These are phyloP conservation scores for Medicago ruthenica DNA, from an alignment of 306 rosid genomes.

Conservation along the genomic window DNA sequence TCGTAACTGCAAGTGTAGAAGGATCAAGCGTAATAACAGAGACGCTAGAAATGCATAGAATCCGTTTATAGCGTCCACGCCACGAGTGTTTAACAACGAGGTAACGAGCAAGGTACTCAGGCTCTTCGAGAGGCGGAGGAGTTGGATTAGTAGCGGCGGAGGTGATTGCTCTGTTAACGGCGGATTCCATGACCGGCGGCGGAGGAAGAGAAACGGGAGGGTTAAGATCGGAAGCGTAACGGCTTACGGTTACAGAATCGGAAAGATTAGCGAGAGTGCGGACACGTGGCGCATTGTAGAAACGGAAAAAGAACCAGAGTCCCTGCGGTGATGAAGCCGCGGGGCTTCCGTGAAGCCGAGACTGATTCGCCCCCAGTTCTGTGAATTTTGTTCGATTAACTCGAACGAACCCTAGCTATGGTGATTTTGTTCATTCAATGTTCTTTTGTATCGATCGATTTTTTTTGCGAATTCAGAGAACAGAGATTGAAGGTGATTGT, in stretches of 20 bases:
- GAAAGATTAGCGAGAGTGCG: conserved; percentile 86
- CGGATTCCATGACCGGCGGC: conserved; percentile 53
- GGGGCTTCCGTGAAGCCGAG: conserved; percentile 82
- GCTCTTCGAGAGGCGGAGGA: conserved; percentile 70
- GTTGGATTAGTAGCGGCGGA: conserved; percentile 42
- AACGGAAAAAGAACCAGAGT: conserved; percentile 78
- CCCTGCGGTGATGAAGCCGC: conserved; percentile 67
- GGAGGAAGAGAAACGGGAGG: conserved; percentile 40
- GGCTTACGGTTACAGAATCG: conserved; percentile 68
- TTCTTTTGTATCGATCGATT: no score
- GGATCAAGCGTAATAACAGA: conserved; percentile 84
- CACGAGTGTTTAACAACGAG: conserved; percentile 91
- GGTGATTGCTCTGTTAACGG: conserved; percentile 20
- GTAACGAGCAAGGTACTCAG: conserved; percentile 90
- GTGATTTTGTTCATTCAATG: conserved; percentile 45
- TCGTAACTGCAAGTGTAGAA: conserved; percentile 77
- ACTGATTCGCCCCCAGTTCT: conserved; percentile 99
- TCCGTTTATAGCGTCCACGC: conserved; percentile 98
- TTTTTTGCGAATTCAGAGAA: no score
- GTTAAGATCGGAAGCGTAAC: conserved; percentile 60
- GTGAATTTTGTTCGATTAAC: conserved; percentile 41
- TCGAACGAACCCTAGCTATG: conserved; percentile 53
- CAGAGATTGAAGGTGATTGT: no score
- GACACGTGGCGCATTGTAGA: conserved; percentile 76
- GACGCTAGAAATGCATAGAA: conserved; percentile 73